phyloP scores from a whole-genome alignment of 306 rosid species.

The Cucurbita moschata region DNA sequence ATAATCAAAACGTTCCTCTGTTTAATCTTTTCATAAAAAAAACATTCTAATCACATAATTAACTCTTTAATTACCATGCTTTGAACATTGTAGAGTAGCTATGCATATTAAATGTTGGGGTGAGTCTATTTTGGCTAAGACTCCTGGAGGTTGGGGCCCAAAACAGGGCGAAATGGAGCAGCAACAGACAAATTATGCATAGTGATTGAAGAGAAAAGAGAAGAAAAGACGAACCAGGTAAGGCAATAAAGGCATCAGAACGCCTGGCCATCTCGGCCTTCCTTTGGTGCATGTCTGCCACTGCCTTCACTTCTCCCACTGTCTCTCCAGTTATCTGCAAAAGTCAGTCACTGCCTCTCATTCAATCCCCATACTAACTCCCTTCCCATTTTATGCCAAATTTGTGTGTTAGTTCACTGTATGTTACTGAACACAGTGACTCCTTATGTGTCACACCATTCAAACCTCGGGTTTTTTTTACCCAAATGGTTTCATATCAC shows the following conservation, averaged over 20 bases:
- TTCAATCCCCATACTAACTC: not conserved
- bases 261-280: constrained; percentile 98
- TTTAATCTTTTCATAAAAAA: no score
- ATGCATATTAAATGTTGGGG: not conserved
- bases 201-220: not conserved
- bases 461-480: not conserved
- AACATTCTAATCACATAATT: no score
- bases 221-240: constrained; percentile 57
- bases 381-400: not conserved
- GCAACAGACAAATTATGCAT: no score
- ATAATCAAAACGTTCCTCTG: not conserved
- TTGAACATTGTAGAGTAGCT: not conserved
- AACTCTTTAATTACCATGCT: not conserved
- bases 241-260: constrained; percentile 96
- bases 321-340: constrained; percentile 75
- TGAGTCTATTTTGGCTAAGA: not conserved
- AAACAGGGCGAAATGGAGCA: not conserved
- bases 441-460: not conserved
- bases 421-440: not conserved
- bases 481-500: no score
- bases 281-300: constrained; percentile 97
- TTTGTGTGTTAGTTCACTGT: not conserved
- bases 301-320: constrained; percentile 40
- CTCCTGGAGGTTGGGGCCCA: not conserved
- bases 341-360: constrained; percentile 3